Base-by-base conservation (phyloP, 371 early-diverging fungal genomes). In the Basidiobolus heterosporus region DNA sequence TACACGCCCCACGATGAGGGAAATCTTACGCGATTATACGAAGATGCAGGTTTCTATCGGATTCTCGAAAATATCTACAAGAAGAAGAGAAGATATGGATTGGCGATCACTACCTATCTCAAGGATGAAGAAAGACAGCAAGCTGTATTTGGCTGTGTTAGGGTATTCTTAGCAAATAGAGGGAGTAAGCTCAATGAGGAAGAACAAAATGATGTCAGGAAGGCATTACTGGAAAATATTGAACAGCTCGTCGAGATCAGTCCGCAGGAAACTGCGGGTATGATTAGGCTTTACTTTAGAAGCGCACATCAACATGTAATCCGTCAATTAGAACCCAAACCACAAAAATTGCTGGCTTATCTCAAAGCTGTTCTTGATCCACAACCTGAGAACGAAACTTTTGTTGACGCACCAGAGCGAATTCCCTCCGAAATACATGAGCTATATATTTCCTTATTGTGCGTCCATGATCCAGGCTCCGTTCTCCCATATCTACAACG, bases 11-110 rank as follows among this genome's bases (percentile, higher is more conserved):
- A 53, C 11, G 73, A 80, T 41, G 66, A 72, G 23, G 68, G 70
- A 8, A 60, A 59, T 16, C 68, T 80, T 57, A 59, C 75, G 30
- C 30, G 55, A 1, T 49, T 72, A 13, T 85, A 77, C 50, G 75
- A 78, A 53, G 60, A 70, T 20, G 78, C 77, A 4, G 72, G 74
- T 0, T 78, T 84, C 53, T 88, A 80, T 75, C 64, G 70, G 41
- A 78, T 84, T 6, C 55, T 79, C 21, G 84, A 85, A 51, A 61
- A 67, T 35, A 66, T 79, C 8, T 75, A 80, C 48, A 70, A 72
- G 6, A 61, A 64, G 6, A 70, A 73, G 20, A 70, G 65, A 41
- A 70, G 70, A 40, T 84, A 70, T 51, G 81, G 82, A 3, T 66
- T 70, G 19, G 57, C 82, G 41, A 65, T 85, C 0, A 66, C 69